Evolutionary conservation across 768 basidiomycete genomes (phyloP), one percentile per base, ranked within the genome.

Genomic region (Rhizopogon vinicolor): DNA sequence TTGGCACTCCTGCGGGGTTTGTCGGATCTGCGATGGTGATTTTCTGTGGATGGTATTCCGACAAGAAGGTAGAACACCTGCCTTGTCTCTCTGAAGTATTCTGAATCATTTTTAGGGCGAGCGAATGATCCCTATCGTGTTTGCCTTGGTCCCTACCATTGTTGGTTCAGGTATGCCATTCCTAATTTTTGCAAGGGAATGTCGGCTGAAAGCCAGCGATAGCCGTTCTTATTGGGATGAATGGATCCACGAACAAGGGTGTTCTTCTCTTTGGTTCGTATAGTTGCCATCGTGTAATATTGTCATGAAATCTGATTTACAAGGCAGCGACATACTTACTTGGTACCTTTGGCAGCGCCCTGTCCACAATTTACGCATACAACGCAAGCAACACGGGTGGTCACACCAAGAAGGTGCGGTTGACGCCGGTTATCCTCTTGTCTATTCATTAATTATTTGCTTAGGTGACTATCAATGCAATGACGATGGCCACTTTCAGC

Each of bases 321-420:
- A 39, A n/a, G 22, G 13, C 53, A 84, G 83, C 73, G 35, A 70
- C 71, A 9, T 82, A 82, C 54, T 65, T 83, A 31, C 70, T 76
- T 29, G 74, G 76, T n/a, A 80, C 81, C 3, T 87, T 82, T 53
- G 83, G 83, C 5, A 82, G 80, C 50, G 79, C 82, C 0, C 65
- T 87, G 9, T 79, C 84, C 0, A 75, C 79, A 0, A 73, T 86
- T 10, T 86, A 86, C 54, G 83, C 85, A 0, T 86, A 82, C 60
- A 84, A 85, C 51, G 81, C 84, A 7, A 79, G 79, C 52, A 85
- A 87, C 64, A 85, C 80, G 0, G 78, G 78, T 35, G 83, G 83
- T 0, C 81, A 84, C 51, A 86, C 84, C 6, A 86, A 87, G 74
- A 87, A 86, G 72, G 74, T 72, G 13, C 19, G 28, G n/a, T 10